Evolutionary conservation across 805 yeast species (phyloP).

Genomic region (Ogataea paraovalis): DNA sequence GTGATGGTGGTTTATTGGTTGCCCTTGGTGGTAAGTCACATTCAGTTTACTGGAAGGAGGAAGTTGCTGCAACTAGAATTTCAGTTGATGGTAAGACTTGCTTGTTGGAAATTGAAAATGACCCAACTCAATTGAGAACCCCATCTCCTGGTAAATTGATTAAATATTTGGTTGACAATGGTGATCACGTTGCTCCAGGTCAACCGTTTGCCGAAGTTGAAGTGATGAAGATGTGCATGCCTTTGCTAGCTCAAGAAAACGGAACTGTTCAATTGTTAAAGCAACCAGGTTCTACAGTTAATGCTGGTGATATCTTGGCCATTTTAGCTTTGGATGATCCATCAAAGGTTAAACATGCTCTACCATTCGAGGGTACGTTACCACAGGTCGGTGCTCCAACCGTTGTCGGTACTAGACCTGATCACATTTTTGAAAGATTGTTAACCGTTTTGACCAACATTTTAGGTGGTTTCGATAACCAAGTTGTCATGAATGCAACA

Average conservation of each 20-base stretch:
- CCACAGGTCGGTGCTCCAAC: constrained; percentile 85
- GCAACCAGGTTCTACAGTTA: constrained; percentile 97
- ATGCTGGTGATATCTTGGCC: constrained; percentile 96
- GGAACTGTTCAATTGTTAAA: constrained; percentile 90
- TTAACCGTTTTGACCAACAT: constrained; percentile 68
- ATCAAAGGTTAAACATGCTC: constrained; percentile 93
- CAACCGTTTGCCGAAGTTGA: constrained; percentile 98
- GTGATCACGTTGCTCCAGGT: constrained; percentile 88
- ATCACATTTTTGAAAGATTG: constrained; percentile 62
- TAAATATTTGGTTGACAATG: constrained; percentile 87
- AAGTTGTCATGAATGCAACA: constrained; percentile 85
- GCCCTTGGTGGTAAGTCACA: constrained; percentile 91
- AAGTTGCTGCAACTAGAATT: constrained; percentile 89
- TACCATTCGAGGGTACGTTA: constrained; percentile 90
- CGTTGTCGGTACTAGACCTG: constrained; percentile 79
- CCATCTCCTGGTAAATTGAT: constrained; percentile 99
- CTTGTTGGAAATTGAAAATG: constrained; percentile 89
- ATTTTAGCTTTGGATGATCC: constrained; percentile 95
- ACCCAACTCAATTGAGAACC: constrained; percentile 96
- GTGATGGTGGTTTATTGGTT: constrained; percentile 91
- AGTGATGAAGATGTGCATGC: constrained; percentile 99
- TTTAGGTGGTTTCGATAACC: constrained; percentile 90
- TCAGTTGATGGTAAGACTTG: constrained; percentile 96
- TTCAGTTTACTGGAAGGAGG: constrained; percentile 96
- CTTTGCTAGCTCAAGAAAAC: constrained; percentile 86